A percentile compares a stretch with the other conserved stretches of the same genome.
Evolutionary conservation across 169 alveolate species (phyloP).

Genomic region (Eimeria necatrix): DNA sequence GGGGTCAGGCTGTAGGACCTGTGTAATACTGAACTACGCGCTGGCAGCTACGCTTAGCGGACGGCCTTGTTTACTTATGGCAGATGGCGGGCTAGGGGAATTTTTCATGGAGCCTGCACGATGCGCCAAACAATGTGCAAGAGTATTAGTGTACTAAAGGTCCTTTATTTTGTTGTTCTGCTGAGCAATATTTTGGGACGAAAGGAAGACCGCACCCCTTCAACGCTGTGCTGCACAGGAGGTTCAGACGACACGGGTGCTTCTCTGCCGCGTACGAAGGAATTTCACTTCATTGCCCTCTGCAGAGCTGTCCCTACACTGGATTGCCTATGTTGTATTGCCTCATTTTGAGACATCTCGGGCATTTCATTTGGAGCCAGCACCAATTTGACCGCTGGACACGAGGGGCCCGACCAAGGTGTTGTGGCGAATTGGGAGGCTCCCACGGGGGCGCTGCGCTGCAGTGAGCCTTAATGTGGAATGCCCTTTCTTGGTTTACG

Average conservation of each 20-base stretch:
- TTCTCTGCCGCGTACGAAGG: not conserved
- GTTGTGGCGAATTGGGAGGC: conserved; percentile 8
- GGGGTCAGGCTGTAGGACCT: no score
- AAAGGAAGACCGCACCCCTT: no score
- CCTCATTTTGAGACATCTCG: not conserved
- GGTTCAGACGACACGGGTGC: not conserved
- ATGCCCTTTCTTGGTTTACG: conserved; percentile 7
- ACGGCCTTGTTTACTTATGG: no score
- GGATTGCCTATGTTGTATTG: not conserved
- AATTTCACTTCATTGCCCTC: not conserved
- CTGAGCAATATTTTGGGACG: no score
- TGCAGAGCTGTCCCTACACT: not conserved
- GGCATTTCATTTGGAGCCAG: not conserved
- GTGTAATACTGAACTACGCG: no score
- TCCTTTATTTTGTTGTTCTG: no score
- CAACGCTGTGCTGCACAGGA: not conserved
- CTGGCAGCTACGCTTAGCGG: no score
- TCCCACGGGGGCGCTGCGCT: not conserved
- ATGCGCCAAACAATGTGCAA: no score
- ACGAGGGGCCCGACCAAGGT: conserved; percentile 22
- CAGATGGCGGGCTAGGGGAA: no score
- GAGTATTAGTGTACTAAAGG: no score
- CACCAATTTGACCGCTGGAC: conserved; percentile 60
- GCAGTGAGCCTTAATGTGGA: not conserved
- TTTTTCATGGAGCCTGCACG: no score